phyloP scores from a whole-genome alignment of 441 rosid species.

The Mallotus repandus region DNA sequence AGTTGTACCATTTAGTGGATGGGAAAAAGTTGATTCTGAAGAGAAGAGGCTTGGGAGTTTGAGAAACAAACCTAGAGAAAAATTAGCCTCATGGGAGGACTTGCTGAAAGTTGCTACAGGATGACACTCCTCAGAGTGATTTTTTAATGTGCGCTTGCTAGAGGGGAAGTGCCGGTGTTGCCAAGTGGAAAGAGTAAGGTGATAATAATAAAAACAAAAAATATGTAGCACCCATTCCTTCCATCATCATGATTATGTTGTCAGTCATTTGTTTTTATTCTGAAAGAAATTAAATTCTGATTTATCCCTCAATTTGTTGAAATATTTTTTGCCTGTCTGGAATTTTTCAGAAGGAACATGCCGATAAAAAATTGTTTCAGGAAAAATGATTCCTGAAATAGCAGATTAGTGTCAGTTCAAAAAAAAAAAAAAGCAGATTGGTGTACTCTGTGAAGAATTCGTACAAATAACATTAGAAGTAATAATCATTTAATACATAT shows the following conservation, averaged over 20 bases:
- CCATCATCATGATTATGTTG: too few species aligned
- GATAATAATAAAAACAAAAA: not conserved
- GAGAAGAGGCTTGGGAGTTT: slow-evolving; percentile 62
- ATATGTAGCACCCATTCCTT: not conserved
- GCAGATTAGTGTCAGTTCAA: too few species aligned
- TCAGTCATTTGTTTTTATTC: too few species aligned
- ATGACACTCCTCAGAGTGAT: slow-evolving; percentile 11
- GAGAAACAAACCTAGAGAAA: slow-evolving; percentile 67
- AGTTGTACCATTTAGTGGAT: slow-evolving; percentile 49
- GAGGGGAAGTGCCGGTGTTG: not conserved
- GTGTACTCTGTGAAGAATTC: not conserved
- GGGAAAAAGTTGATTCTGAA: slow-evolving; percentile 74
- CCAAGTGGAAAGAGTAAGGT: not conserved
- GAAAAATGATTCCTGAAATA: too few species aligned
- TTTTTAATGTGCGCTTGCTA: not conserved
- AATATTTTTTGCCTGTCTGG: not conserved
- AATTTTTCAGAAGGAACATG: not conserved
- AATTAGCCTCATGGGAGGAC: slow-evolving; percentile 58
- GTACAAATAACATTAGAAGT: too few species aligned
- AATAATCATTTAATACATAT: not conserved
- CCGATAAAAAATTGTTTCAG: not conserved
- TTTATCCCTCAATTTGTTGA: not conserved
- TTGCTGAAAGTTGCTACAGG: slow-evolving; percentile 40
- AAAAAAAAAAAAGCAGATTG: not conserved
- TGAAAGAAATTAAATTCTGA: not conserved